Evolutionary conservation across 2,329 filamentous ascomycete species (phyloP).

Genomic region (Xenoacremonium recifei): DNA sequence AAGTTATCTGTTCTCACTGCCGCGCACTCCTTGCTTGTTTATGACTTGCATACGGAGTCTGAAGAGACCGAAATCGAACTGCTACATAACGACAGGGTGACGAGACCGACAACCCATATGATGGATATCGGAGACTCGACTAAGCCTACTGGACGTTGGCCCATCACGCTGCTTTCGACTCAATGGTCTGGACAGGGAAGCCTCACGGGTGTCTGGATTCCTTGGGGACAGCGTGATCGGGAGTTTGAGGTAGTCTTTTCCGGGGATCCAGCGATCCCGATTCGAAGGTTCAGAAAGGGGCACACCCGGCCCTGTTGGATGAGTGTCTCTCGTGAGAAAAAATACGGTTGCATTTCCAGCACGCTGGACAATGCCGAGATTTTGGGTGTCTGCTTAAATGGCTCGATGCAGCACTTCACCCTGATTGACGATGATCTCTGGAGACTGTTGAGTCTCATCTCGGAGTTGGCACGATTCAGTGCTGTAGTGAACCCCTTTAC

Average conservation of each 20-base stretch:
- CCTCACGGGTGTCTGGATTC: slow-evolving; percentile 51
- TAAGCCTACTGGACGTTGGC: slow-evolving; percentile 29
- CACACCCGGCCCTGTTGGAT: slow-evolving; percentile 54
- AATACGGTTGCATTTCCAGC: slow-evolving; percentile 43
- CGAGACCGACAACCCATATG: slow-evolving; percentile 44
- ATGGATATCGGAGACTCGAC: slow-evolving; percentile 41
- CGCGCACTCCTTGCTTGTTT: slow-evolving; percentile 54
- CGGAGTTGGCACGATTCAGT: slow-evolving; percentile 61
- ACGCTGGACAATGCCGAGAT: slow-evolving; percentile 48
- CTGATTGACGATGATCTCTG: slow-evolving; percentile 62
- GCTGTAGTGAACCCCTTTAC: slow-evolving; percentile 48
- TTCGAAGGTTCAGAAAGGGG: slow-evolving; percentile 55
- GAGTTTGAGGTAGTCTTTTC: slow-evolving; percentile 52
- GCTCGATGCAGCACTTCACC: slow-evolving; percentile 67
- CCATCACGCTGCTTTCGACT: slow-evolving; percentile 49
- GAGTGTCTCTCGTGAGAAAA: slow-evolving; percentile 29
- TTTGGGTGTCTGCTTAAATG: slow-evolving; percentile 67
- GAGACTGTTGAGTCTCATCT: slow-evolving; percentile 69
- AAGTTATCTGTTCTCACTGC: slow-evolving; percentile 52
- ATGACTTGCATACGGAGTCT: slow-evolving; percentile 45
- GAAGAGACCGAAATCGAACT: slow-evolving; percentile 35
- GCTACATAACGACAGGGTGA: slow-evolving; percentile 45
- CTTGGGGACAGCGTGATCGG: slow-evolving; percentile 38
- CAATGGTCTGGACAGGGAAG: slow-evolving; percentile 42
- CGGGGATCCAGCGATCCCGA: slow-evolving; percentile 52